phyloP scores from a whole-genome alignment of 225 moss, liverwort and hornwort species.

The Rhytidiadelphus loreus region DNA sequence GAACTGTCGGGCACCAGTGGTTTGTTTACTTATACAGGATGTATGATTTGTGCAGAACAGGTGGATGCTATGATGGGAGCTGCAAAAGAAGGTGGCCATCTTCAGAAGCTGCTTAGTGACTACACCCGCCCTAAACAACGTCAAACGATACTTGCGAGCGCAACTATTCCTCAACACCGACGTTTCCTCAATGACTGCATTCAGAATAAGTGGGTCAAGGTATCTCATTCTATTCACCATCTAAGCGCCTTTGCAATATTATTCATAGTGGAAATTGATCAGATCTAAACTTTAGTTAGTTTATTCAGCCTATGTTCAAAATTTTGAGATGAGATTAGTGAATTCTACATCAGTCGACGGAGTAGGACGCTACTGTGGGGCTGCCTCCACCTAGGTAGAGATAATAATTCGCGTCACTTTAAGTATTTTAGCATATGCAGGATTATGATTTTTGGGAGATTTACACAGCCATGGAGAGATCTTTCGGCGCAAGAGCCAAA shows the following conservation, averaged over 20 bases:
- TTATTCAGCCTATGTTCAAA: neutral
- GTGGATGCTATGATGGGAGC: conserved; percentile 89
- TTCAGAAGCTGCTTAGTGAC: conserved; percentile 72
- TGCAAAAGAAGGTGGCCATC: conserved; percentile 84
- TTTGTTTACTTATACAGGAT: neutral
- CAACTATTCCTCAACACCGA: conserved; percentile 90
- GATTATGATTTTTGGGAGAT: neutral
- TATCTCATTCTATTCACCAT: neutral
- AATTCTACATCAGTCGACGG: neutral
- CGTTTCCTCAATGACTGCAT: conserved; percentile 77
- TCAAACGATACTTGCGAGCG: conserved; percentile 94
- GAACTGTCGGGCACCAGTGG: neutral
- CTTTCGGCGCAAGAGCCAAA: neutral
- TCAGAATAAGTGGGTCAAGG: conserved; percentile 96
- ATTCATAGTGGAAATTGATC: neutral
- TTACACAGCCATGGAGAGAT: neutral
- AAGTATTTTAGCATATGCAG: neutral
- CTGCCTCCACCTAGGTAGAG: neutral
- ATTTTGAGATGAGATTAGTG: neutral
- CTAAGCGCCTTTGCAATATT: neutral
- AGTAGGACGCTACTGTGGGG: no score
- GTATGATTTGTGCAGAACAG: conserved; percentile 55
- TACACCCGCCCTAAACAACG: conserved; percentile 66
- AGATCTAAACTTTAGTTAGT: neutral
- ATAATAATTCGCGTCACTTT: no score